These are phyloP conservation scores for Fragaria iinumae DNA, from an alignment of 306 rosid genomes.

Conservation along the genomic window DNA sequence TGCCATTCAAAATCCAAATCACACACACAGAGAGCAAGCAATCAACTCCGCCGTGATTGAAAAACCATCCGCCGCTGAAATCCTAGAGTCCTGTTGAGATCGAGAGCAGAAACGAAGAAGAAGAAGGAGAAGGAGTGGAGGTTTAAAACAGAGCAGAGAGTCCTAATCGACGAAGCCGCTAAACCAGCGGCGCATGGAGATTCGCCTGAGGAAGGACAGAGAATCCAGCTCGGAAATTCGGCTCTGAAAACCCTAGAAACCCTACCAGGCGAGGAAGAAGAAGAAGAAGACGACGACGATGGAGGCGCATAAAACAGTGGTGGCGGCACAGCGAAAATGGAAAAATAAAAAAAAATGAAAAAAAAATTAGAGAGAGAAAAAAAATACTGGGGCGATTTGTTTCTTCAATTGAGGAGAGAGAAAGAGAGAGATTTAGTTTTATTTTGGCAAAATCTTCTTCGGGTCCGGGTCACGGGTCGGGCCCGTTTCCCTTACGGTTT, in stretches of 20 bases:
- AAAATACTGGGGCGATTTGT: slow-evolving; percentile 13
- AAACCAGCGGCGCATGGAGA: slow-evolving; percentile 81
- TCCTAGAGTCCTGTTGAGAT: slow-evolving; percentile 13
- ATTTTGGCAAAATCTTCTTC: neutral
- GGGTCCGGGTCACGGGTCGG: neutral
- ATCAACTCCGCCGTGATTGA: slow-evolving; percentile 34
- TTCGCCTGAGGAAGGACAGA: slow-evolving; percentile 48
- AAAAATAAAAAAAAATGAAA: slow-evolving; percentile 1
- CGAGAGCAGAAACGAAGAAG: neutral
- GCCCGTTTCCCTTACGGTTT: neutral
- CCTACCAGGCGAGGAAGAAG: slow-evolving; percentile 42
- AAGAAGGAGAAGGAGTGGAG: neutral
- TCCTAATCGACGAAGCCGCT: slow-evolving; percentile 74
- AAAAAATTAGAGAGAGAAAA: slow-evolving; percentile 15
- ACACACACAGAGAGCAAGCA: slow-evolving; percentile 19
- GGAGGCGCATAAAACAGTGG: slow-evolving; percentile 66
- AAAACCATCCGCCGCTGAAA: slow-evolving; percentile 19
- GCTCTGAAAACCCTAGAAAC: slow-evolving; percentile 42
- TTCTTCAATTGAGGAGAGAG: slow-evolving; percentile 2
- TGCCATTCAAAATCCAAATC: slow-evolving; percentile 89
- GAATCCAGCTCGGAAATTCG: slow-evolving; percentile 62
- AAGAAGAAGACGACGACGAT: slow-evolving; percentile 35
- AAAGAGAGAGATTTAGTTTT: neutral
- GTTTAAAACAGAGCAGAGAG: neutral
- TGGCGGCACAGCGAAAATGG: slow-evolving; percentile 29